phyloP scores from a whole-genome alignment of 257 asterid genomes.

The Orobanche coerulescens region DNA sequence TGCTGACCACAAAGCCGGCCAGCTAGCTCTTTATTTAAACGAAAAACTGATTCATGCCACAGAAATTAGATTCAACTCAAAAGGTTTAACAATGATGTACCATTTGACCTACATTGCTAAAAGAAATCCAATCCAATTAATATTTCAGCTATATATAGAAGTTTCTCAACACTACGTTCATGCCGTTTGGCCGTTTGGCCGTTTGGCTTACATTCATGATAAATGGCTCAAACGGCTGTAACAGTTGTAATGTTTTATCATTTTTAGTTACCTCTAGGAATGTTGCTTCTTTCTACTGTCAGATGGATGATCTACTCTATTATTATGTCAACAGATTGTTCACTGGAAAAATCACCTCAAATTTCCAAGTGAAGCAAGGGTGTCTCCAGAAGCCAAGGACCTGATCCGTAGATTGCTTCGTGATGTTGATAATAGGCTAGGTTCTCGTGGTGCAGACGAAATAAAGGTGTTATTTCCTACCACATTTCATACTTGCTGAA shows the following conservation, averaged over 20 bases:
- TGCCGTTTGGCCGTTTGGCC: not conserved
- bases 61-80: not conserved
- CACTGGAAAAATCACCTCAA: constrained; percentile 55
- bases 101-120: too few species aligned
- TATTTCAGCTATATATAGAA: too few species aligned
- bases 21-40: too few species aligned
- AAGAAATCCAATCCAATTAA: too few species aligned
- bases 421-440: constrained; percentile 53
- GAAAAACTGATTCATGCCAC: too few species aligned
- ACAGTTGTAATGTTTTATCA: not conserved
- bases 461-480: constrained; percentile 43
- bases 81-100: too few species aligned
- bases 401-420: constrained; percentile 51
- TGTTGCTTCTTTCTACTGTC: not conserved
- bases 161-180: too few species aligned
- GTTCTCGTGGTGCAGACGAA: constrained; percentile 59
- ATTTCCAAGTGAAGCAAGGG: constrained; percentile 53
- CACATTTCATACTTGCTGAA: not conserved
- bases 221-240: not conserved
- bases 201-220: not conserved
- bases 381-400: constrained; percentile 58
- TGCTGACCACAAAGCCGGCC: too few species aligned
- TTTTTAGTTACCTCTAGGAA: not conserved
- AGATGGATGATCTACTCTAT: not conserved
- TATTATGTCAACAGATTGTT: constrained; percentile 44